Conservation (phyloP, 495 filamentous ascomycete genomes). For the Rostrohypoxylon terebratum region DNA sequence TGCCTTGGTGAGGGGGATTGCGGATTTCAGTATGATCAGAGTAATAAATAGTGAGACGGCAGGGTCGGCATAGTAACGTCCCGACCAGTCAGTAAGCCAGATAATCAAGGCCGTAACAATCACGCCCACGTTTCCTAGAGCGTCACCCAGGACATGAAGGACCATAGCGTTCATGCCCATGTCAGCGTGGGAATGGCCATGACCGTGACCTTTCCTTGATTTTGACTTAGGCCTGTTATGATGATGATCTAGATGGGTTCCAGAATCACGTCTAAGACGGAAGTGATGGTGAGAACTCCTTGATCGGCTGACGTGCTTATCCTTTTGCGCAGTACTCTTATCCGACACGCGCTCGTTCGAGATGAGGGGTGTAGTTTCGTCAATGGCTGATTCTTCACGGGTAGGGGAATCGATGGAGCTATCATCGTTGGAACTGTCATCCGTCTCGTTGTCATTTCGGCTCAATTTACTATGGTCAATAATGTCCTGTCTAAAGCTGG, state of each 20-base stretch:
- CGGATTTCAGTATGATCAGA: slow-evolving; percentile 89
- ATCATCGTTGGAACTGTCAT: slow-evolving; percentile 63
- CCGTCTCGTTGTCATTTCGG: slow-evolving; percentile 56
- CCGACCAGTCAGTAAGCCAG: slow-evolving; percentile 78
- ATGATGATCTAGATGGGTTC: slow-evolving; percentile 74
- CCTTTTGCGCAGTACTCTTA: slow-evolving; percentile 32
- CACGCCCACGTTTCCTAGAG: slow-evolving; percentile 95
- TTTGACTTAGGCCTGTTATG: slow-evolving; percentile 80
- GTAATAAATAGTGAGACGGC: slow-evolving; percentile 97
- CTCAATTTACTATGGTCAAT: slow-evolving; percentile 77
- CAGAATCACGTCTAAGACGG: slow-evolving; percentile 54
- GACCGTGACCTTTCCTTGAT: slow-evolving; percentile 62
- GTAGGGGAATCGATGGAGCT: slow-evolving; percentile 63
- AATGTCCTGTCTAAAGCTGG: slow-evolving; percentile 89
- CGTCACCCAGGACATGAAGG: slow-evolving; percentile 95
- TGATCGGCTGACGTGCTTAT: slow-evolving; percentile 33
- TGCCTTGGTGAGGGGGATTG: slow-evolving; percentile 91
- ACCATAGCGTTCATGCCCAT: slow-evolving; percentile 99
- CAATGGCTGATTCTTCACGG: slow-evolving; percentile 61
- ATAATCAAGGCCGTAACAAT: slow-evolving; percentile 93
- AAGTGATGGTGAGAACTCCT: slow-evolving; percentile 29
- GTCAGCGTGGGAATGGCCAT: slow-evolving; percentile 82
- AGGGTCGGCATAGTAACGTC: slow-evolving; percentile 83
- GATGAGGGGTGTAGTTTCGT: slow-evolving; percentile 61
- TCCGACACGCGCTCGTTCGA: slow-evolving; percentile 43